Evolutionary conservation across 2,329 filamentous ascomycete species (phyloP), one percentile per base, ranked within the genome.

Genomic region (Xylaria sp.): DNA sequence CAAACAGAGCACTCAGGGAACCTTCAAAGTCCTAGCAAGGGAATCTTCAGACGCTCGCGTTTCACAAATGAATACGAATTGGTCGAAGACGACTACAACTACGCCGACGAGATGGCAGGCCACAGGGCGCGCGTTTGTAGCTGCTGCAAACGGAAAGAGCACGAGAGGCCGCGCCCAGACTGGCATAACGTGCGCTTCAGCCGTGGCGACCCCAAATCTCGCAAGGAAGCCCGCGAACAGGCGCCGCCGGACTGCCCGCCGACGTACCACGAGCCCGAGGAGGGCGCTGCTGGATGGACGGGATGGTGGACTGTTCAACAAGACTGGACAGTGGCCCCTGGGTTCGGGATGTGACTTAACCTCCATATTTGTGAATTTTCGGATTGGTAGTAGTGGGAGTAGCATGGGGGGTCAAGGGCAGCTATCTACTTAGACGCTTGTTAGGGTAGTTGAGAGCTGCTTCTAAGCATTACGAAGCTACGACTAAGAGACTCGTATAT

Each of bases 221-320:
- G 28, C 2, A 31, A 43, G 46, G 25, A 12, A 8, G 19, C 28
- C 12, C 17, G 28, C 23, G 7, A 4, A 6, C 47, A 28, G 3
- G n/a, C 8, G 21, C 33, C 4, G 11, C 40, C 14, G 4, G 19
- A 37, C 23, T 60, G 51, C 45, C 43, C 21, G 17, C 53, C 59
- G 5, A 61, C 59, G 1, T 61, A 52, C 21, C 60, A 63, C 31
- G 60, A 59, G 38, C 28, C 19, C 21, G 5, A n/a, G 9, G 12
- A 9, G 2, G 42, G 55, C 9, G 46, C 50, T 1, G 49, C 60
- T 1, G 50, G 49, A 4, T 54, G 42, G 54, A 1, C 8, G 1
- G 49, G 60, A 14, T 55, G 50, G 60, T 23, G 1, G 3, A 31
- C 28, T n/a, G n/a, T n/a, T n/a, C n/a, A n/a, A n/a, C n/a, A n/a